Conservation (phyloP, 805 yeast species). For the Candida verbasci region DNA sequence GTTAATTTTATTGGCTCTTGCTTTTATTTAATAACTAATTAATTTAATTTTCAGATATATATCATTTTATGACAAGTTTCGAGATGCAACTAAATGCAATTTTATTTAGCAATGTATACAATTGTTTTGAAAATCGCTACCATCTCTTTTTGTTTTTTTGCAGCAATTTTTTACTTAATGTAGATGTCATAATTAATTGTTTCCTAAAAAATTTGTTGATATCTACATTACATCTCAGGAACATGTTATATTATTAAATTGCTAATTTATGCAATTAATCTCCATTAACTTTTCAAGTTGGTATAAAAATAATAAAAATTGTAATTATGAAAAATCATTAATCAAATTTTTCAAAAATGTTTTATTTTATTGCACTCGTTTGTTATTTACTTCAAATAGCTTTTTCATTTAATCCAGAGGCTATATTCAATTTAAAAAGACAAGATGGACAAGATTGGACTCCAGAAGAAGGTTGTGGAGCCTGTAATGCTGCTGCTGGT, state of each 20-base stretch:
- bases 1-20: conserved; percentile 1
- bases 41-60: not conserved
- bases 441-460: not conserved
- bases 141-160: not conserved
- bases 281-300: too few species aligned
- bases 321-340: too few species aligned
- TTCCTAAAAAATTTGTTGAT: too few species aligned
- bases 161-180: not conserved
- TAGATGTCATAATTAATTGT: not conserved
- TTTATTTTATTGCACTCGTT: conserved; percentile 4
- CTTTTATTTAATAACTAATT: not conserved
- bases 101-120: not conserved
- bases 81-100: conserved; percentile 1
- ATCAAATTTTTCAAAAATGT: not conserved
- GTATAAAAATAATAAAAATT: not conserved
- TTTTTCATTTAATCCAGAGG: not conserved
- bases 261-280: conserved; percentile 2
- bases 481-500: not conserved
- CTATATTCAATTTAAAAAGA: not conserved
- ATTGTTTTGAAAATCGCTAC: not conserved
- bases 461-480: not conserved
- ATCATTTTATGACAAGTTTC: not conserved
- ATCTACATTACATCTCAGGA: too few species aligned
- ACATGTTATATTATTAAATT: too few species aligned
- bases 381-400: not conserved